Base-by-base conservation (phyloP, 495 filamentous ascomycete species). In the Lepidopterella palustris region DNA sequence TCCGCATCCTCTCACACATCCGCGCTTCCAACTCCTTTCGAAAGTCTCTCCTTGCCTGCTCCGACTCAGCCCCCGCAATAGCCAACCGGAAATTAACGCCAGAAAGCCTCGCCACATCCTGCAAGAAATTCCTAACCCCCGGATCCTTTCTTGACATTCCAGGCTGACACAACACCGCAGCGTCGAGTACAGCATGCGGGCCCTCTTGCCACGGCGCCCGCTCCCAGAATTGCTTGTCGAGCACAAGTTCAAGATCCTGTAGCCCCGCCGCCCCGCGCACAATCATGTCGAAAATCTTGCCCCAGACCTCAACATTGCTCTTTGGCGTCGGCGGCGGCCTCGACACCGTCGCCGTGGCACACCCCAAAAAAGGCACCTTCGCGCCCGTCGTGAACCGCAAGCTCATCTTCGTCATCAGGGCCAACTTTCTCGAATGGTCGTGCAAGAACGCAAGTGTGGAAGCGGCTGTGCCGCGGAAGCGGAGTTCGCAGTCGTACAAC, bases 151-250 rank as follows among this genome's bases (percentile, higher is more conserved):
- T 13, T 3, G 2, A 49, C 5, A 4, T 20, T 5, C 11, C 4
- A 27, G n/a, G n/a, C 28, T 52, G 45, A 21, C 57, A 59, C 18
- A 59, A 24, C 28, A 18, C 48, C 18, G 18, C 13, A 18, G 35
- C 45, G 4, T 25, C 21, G 11, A 59, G 10, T 4, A 59, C 48
- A 15, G 57, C 29, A 8, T 31, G 18, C n/a, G 57, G 45, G 5
- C 57, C 47, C 18, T 26, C 31, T 6, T 18, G 18, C 57, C 57
- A 59, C 4, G 18, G 27, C 25, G 47, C 57, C 45, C 42, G 31
- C n/a, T 59, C 57, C 57, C 57, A 59, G 42, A 59, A 59, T 18
- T 53, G 2, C 48, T 42, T 52, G 31, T 59, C 57, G 18, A 59
- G 45, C 23, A 59, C 45, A 6, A 59, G 28, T 27, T 59, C 57